These are phyloP conservation scores for Leccinum pellstonianum DNA, from an alignment of 768 basidiomycete genomes.

Conservation along the genomic window DNA sequence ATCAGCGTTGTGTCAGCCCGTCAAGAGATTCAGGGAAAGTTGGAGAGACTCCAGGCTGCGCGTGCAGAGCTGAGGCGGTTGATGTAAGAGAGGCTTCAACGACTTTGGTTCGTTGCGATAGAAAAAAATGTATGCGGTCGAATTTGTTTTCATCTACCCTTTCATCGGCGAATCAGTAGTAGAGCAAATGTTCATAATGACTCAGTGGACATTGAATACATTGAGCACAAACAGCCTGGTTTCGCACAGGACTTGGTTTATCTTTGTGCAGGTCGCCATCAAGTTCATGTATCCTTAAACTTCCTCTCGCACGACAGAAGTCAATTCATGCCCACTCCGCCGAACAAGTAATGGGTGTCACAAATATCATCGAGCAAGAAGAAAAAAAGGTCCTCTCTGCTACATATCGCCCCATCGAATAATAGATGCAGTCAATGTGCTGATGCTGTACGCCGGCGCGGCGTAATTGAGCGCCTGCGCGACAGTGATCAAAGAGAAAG, in stretches of 20 bases:
- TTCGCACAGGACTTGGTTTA: too few species aligned
- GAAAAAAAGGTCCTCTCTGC: not conserved
- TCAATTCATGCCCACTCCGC: not conserved
- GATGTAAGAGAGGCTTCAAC: conserved; percentile 10
- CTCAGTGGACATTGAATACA: not conserved
- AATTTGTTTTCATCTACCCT: not conserved
- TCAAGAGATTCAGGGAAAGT: conserved; percentile 49
- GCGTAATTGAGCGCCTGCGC: conserved; percentile 49
- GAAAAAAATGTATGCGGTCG: not conserved
- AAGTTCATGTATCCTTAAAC: not conserved
- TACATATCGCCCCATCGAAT: not conserved
- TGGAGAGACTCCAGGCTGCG: conserved; percentile 49
- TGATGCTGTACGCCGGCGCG: conserved; percentile 45
- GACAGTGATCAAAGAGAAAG: not conserved
- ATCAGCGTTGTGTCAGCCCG: conserved; percentile 43
- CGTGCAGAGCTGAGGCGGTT: conserved; percentile 36
- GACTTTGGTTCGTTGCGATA: not conserved
- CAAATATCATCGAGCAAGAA: not conserved
- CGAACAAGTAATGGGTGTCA: not conserved
- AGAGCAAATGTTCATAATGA: not conserved
- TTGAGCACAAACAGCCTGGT: too few species aligned
- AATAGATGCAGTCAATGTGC: conserved; percentile 19
- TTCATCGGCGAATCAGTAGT: not conserved
- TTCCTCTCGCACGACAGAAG: not conserved
- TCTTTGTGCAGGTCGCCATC: not conserved